Evolutionary conservation across 1,284 basidiomycete species (phyloP).

Genomic region (Ustilago cynodontis): DNA sequence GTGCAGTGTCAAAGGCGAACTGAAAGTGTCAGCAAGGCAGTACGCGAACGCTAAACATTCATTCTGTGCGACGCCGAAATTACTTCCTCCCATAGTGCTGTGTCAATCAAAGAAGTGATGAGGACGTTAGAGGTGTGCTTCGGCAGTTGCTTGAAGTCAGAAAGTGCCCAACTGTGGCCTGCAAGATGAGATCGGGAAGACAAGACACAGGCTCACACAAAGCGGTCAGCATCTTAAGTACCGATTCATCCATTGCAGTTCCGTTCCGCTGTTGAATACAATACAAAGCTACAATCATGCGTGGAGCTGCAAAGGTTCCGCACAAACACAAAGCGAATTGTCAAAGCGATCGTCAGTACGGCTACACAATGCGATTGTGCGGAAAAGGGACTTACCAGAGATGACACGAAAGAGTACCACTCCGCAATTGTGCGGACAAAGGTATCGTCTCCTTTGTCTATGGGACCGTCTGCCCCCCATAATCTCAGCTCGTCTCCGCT

Average conservation of each 20-base stretch:
- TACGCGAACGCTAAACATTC: no score
- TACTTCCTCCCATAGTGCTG: no score
- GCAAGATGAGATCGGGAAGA: not conserved
- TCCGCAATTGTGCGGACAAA: constrained; percentile 43
- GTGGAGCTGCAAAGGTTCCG: not conserved
- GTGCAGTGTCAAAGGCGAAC: not conserved
- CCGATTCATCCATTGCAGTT: not conserved
- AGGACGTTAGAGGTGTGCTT: no score
- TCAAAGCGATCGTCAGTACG: not conserved
- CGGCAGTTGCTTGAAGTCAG: not conserved
- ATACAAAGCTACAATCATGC: not conserved
- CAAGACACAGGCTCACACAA: not conserved
- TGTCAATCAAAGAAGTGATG: no score
- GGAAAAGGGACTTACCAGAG: constrained; percentile 31
- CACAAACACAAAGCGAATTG: not conserved
- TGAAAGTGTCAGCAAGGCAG: not conserved
- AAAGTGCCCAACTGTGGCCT: no score
- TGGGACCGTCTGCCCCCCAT: constrained; percentile 52
- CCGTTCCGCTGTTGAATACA: not conserved
- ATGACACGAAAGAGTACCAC: constrained; percentile 38
- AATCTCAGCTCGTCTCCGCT: constrained; percentile 21
- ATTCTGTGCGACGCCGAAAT: no score
- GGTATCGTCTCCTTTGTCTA: constrained; percentile 50
- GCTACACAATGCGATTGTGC: not conserved
- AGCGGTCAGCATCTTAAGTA: not conserved